Evolutionary conservation across 805 yeast genomes (phyloP).

Genomic region (Suhomyces xylopsoci): DNA sequence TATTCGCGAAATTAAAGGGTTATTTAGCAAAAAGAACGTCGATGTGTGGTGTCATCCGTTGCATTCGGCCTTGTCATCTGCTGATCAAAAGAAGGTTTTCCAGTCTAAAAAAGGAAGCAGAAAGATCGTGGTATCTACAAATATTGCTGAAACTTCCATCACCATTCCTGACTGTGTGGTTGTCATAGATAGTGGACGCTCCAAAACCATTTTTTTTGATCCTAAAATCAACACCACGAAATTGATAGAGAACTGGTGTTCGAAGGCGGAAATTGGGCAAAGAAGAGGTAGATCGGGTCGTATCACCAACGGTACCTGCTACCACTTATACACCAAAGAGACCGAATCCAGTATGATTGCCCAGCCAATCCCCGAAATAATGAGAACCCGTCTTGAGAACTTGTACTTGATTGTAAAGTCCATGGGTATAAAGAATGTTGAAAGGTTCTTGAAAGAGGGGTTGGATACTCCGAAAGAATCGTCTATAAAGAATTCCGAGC

Average conservation of each 20-base stretch:
- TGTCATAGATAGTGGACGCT: conserved; percentile 85
- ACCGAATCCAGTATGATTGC: conserved; percentile 55
- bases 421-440: conserved; percentile 78
- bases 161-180: conserved; percentile 94
- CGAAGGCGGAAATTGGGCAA: conserved; percentile 85
- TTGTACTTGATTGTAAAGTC: conserved; percentile 80
- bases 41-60: conserved; percentile 60
- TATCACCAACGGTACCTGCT: conserved; percentile 78
- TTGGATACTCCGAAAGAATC: conserved; percentile 72
- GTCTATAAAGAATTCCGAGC: conserved; percentile 50
- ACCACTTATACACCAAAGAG: conserved; percentile 67
- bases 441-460: conserved; percentile 66
- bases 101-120: conserved; percentile 48
- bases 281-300: conserved; percentile 99
- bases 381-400: conserved; percentile 78
- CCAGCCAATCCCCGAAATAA: conserved; percentile 87
- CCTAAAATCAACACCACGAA: conserved; percentile 63
- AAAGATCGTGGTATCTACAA: conserved; percentile 85
- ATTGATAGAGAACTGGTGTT: conserved; percentile 79
- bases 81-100: conserved; percentile 80
- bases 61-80: conserved; percentile 83
- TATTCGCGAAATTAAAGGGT: conserved; percentile 36
- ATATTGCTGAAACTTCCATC: conserved; percentile 95
- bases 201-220: conserved; percentile 74
- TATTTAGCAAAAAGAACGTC: conserved; percentile 10